Percentiles rank a stretch among this genome's conserved stretches.
Evolutionary conservation across 2,329 filamentous ascomycete species (phyloP).

Genomic region (Scortechinia acanthostroma): DNA sequence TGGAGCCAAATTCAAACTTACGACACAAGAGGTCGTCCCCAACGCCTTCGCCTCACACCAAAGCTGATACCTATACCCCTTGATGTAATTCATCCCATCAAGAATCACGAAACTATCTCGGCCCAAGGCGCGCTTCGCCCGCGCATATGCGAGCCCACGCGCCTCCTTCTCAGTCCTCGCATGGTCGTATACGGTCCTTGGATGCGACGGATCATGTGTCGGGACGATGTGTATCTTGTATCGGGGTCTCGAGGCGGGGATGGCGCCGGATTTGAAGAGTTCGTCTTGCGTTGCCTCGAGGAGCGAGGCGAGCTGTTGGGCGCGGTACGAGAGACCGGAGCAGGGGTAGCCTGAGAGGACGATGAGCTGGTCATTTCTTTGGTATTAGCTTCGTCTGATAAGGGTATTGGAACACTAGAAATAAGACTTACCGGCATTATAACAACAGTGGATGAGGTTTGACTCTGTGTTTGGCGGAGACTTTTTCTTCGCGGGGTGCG

Average conservation of each 20-base stretch:
- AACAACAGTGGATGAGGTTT: neutral
- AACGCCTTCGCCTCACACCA: conserved; percentile 62
- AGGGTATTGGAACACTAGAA: neutral
- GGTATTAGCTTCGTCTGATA: neutral
- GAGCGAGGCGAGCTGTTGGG: conserved; percentile 41
- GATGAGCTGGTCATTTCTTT: conserved; percentile 35
- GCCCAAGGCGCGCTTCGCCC: conserved; percentile 48
- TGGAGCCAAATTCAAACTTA: conserved; percentile 27
- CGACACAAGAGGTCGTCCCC: conserved; percentile 53
- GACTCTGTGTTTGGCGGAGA: neutral
- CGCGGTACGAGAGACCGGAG: conserved; percentile 54
- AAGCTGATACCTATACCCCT: conserved; percentile 60
- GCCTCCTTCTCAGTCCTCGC: conserved; percentile 56
- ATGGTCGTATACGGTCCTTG: conserved; percentile 44
- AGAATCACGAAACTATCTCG: conserved; percentile 53
- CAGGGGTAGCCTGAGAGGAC: conserved; percentile 56
- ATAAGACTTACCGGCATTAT: conserved; percentile 1
- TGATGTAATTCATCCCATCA: conserved; percentile 63
- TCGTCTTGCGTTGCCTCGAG: conserved; percentile 38
- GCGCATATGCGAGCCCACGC: conserved; percentile 50
- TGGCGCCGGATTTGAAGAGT: conserved; percentile 19
- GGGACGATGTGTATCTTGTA: conserved; percentile 27
- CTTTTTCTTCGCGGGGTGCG: conserved; percentile 1
- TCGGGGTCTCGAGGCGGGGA: conserved; percentile 20
- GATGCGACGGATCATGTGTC: conserved; percentile 26